Evolutionary conservation across 192 early-diverging fungal species (phyloP), one percentile per base, ranked within the genome.

Genomic region (Backusella australiensis): DNA sequence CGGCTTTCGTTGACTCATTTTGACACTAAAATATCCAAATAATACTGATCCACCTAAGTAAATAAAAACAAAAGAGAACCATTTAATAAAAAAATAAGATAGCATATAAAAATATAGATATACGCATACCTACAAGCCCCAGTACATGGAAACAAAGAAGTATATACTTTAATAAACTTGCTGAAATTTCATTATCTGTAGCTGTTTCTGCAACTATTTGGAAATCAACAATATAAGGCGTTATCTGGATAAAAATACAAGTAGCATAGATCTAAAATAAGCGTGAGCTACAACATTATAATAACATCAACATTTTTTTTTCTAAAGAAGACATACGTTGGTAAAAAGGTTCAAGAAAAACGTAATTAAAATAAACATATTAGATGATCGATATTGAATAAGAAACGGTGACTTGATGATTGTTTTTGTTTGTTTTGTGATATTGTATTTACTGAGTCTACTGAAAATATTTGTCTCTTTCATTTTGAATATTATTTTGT

Each of bases 141-240:
- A 69, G 35, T 21, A 69, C 35, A 69, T 69, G 68, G 23, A 69
- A 69, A 21, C 68, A 41, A n/a, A 38, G 38, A 17, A 69, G 38
- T 35, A 69, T 38, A 41, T 69, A 69, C 8, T 35, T 39, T 39
- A 69, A 21, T 39, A 21, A 12, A 23, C n/a, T 23, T 23, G 34
- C 8, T 38, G 68, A 38, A 41, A 69, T 23, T 14, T 63, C 56
- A 14, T 14, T 63, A 63, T 63, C 56, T 63, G 23, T 29, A 2
- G 23, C 56, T 63, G 23, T 63, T 63, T 63, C 9, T 29, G 26
- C 7, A 12, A 63, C 56, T 26, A 63, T 63, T 29, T 63, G 56
- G 23, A 63, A 63, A 63, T 63, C 56, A 23, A 63, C 23, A 63
- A 63, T 63, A 29, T 63, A 63, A 26, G 56, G 56, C 12, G 56